Conservation (phyloP, 1,284 basidiomycete genomes). For the Flammula alnicola region DNA sequence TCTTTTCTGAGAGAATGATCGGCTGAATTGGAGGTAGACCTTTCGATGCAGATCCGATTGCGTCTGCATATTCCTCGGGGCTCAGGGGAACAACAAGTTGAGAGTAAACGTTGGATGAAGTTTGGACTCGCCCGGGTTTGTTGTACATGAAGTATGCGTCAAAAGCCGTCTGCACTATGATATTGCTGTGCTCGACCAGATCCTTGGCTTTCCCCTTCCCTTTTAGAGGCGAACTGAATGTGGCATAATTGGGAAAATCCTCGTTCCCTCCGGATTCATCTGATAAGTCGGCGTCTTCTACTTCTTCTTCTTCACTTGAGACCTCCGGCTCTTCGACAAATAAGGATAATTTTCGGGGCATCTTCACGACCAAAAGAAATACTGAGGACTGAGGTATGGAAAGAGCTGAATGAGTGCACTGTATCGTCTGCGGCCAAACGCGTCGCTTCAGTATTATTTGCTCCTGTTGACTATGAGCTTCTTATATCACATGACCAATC, state of each 20-base stretch:
- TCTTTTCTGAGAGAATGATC: slow-evolving; percentile 36
- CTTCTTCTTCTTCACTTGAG: slow-evolving; percentile 26
- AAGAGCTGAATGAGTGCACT: no score
- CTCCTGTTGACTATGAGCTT: no score
- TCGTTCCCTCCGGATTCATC: slow-evolving; percentile 26
- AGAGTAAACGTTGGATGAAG: slow-evolving; percentile 80
- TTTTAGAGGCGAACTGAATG: slow-evolving; percentile 21
- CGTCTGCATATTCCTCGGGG: slow-evolving; percentile 59
- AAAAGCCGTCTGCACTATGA: slow-evolving; percentile 63
- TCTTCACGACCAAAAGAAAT: background rate
- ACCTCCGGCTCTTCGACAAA: slow-evolving; percentile 18
- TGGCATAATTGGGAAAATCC: slow-evolving; percentile 20
- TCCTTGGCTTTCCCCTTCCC: slow-evolving; percentile 26
- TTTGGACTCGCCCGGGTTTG: slow-evolving; percentile 60
- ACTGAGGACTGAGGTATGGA: no score
- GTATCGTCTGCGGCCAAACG: no score
- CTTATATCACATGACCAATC: no score
- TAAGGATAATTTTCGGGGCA: background rate
- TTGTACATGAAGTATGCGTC: slow-evolving; percentile 84
- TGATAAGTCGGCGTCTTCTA: slow-evolving; percentile 22
- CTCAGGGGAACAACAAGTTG: slow-evolving; percentile 69
- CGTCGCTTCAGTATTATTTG: no score
- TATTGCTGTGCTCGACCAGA: slow-evolving; percentile 21
- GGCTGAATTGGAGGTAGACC: slow-evolving; percentile 37
- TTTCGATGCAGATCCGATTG: slow-evolving; percentile 43